A percentile compares a stretch with the other conserved stretches of the same genome.
Evolutionary conservation across 169 alveolate species (phyloP).

Genomic region (Sarcocystis neurona): DNA sequence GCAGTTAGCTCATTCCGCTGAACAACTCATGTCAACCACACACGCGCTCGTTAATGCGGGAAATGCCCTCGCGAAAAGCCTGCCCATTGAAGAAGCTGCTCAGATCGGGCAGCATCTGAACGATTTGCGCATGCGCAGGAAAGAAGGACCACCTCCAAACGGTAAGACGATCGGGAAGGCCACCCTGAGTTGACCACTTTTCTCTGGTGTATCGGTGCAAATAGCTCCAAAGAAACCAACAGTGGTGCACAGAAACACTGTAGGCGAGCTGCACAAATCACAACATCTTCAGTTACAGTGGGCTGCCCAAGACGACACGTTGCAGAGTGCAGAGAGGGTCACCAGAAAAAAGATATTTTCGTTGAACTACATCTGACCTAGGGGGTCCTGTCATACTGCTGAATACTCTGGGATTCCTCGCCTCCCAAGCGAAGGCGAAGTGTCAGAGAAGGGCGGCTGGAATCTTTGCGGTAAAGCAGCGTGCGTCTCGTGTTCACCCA

Average conservation of each 20-base stretch:
- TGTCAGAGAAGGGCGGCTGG: no score
- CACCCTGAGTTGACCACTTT: not conserved
- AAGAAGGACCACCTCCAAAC: not conserved
- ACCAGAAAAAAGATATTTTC: no score
- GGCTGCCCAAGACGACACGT: not conserved
- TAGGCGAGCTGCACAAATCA: not conserved
- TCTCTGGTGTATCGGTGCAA: not conserved
- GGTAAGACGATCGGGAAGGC: not conserved
- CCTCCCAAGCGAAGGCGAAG: no score
- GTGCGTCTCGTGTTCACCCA: no score
- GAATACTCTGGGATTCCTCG: no score
- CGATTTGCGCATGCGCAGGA: not conserved
- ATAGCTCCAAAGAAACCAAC: not conserved
- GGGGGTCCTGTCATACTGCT: no score
- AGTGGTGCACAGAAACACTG: not conserved
- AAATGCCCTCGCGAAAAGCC: not conserved
- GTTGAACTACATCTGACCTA: no score
- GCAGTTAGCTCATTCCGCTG: slow-evolving; percentile 12
- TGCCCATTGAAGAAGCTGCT: slow-evolving; percentile 26
- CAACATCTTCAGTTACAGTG: not conserved
- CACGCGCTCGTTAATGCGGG: not conserved
- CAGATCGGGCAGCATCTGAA: not conserved
- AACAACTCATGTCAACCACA: not conserved
- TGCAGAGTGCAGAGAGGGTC: no score
- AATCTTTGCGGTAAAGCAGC: no score